A percentile compares a stretch with the other conserved stretches of the same genome.
phyloP scores from a whole-genome alignment of 2,329 filamentous ascomycete genomes.

The Lasiodiplodia gonubiensis region DNA sequence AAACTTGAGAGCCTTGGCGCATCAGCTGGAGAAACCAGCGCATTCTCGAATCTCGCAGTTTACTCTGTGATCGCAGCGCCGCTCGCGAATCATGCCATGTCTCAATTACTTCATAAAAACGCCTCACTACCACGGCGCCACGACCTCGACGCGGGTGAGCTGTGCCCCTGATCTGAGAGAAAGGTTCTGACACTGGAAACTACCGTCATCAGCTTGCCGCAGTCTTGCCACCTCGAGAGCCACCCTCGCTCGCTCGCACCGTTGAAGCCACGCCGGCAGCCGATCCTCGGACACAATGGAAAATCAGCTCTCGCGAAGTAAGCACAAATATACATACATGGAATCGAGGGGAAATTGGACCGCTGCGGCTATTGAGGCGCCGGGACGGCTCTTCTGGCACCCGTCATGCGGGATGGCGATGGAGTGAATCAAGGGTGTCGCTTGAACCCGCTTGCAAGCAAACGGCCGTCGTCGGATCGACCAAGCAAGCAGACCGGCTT shows the following conservation, averaged over 20 bases:
- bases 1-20: not conserved
- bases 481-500: not conserved
- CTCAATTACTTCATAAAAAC: not conserved
- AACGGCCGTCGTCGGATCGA: not conserved
- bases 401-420: not conserved
- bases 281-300: not conserved
- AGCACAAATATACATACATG: not conserved
- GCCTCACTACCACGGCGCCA: not conserved
- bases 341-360: rapidly evolving
- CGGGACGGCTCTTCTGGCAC: rapidly evolving
- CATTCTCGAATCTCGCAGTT: not conserved
- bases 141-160: not conserved
- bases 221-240: not conserved
- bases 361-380: not conserved
- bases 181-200: not conserved
- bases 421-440: not conserved
- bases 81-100: not conserved
- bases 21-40: not conserved
- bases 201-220: not conserved
- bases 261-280: not conserved
- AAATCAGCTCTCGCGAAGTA: not conserved
- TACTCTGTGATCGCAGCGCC: not conserved
- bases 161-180: not conserved
- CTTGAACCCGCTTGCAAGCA: not conserved
- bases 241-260: not conserved